Percentiles rank a stretch among this genome's conserved stretches.
Conservation (phyloP, 2,329 filamentous ascomycete genomes). For the Neoascochyta sp. region DNA sequence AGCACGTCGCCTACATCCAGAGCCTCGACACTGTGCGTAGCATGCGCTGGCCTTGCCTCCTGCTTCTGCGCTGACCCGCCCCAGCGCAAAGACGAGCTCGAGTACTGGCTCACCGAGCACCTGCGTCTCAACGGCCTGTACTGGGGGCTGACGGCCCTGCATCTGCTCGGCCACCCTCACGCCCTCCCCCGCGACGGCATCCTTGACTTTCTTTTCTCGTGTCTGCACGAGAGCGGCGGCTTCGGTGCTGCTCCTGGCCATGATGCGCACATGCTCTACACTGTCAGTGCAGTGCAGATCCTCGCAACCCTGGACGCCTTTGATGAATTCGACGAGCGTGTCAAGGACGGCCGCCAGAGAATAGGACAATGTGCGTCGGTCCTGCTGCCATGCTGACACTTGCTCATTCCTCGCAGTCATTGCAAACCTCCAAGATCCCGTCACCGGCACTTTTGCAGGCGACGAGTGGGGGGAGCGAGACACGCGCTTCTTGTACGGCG, state of each 20-base stretch:
- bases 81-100: constrained; percentile 84
- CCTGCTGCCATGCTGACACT: constrained; percentile 2
- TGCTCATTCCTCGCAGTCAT: constrained; percentile 57
- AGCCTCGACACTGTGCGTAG: constrained; percentile 75
- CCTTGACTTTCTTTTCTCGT: constrained; percentile 93
- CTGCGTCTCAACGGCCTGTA: constrained; percentile 93
- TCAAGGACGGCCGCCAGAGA: constrained; percentile 63
- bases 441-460: constrained; percentile 83
- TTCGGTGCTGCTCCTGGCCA: constrained; percentile 93
- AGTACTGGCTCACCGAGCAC: constrained; percentile 98
- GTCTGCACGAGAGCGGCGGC: constrained; percentile 81
- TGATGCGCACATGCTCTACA: constrained; percentile 94
- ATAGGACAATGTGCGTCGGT: constrained; percentile 71
- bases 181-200: constrained; percentile 76
- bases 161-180: constrained; percentile 76
- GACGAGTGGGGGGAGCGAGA: constrained; percentile 97
- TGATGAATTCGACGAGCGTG: constrained; percentile 70
- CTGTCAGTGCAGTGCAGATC: constrained; percentile 91
- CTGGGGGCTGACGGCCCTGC: constrained; percentile 87
- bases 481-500: constrained; percentile 89
- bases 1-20: constrained; percentile 90
- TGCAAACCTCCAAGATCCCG: constrained; percentile 71
- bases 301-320: constrained; percentile 82
- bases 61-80: constrained; percentile 39
- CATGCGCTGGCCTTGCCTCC: constrained; percentile 13